Evolutionary conservation across 345 rosid species (phyloP).

Genomic region (Aquilaria malaccensis): DNA sequence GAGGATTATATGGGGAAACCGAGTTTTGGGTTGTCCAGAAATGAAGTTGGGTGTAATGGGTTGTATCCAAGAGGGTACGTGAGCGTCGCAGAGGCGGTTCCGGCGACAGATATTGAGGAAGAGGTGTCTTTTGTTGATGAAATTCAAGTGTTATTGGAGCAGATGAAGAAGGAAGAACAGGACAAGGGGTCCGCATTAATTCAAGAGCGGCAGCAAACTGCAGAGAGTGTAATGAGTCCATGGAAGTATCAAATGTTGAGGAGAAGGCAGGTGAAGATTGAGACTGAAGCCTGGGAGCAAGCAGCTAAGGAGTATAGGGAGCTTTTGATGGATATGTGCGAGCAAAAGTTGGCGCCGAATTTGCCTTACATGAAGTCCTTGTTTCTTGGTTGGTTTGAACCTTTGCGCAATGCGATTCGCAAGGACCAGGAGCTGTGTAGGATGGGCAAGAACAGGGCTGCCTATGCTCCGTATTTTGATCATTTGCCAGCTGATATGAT

Average conservation of each 20-base stretch:
- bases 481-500: slow-evolving; percentile 90
- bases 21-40: slow-evolving; percentile 21
- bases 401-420: slow-evolving; percentile 58
- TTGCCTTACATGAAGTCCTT: slow-evolving; percentile 83
- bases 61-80: slow-evolving; percentile 45
- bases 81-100: slow-evolving; percentile 81
- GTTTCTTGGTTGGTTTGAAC: slow-evolving; percentile 98
- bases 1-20: slow-evolving; percentile 30
- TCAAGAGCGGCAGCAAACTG: slow-evolving; percentile 18
- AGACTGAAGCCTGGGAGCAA: slow-evolving; percentile 90
- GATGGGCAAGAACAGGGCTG: slow-evolving; percentile 40
- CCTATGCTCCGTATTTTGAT: slow-evolving; percentile 47
- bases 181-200: slow-evolving; percentile 24
- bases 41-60: slow-evolving; percentile 30
- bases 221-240: slow-evolving; percentile 30
- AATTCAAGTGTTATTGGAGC: slow-evolving; percentile 54
- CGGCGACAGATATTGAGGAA: slow-evolving; percentile 74
- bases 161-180: slow-evolving; percentile 47
- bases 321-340: slow-evolving; percentile 85
- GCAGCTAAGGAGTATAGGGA: slow-evolving; percentile 83
- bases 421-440: slow-evolving; percentile 64
- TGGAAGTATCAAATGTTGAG: slow-evolving; percentile 36
- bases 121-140: slow-evolving; percentile 52
- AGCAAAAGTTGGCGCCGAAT: slow-evolving; percentile 86
- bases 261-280: slow-evolving; percentile 83